Conservation (phyloP, 2,329 filamentous ascomycete genomes). For the Colletotrichum falcatum region DNA sequence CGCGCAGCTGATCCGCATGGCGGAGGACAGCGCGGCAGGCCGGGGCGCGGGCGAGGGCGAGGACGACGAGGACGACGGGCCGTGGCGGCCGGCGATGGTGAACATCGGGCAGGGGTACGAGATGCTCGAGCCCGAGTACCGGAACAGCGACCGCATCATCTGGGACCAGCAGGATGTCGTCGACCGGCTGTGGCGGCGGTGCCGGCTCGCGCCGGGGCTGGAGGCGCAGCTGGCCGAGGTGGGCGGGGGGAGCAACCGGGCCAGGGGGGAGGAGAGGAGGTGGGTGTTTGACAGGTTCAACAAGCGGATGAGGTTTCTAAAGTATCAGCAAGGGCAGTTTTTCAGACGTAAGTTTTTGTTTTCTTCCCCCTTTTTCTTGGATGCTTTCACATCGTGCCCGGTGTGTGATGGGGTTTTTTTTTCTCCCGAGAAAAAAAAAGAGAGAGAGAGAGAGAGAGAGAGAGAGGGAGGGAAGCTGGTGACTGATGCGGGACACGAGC, state of each 20-base stretch:
- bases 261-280: constrained; percentile 3
- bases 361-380: not conserved
- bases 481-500: constrained; percentile 28
- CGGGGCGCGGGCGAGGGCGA: not conserved
- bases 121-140: constrained; percentile 65
- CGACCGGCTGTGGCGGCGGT: constrained; percentile 71
- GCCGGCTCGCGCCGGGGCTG: constrained; percentile 58
- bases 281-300: constrained; percentile 70
- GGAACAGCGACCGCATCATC: constrained; percentile 82
- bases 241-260: constrained; percentile 43
- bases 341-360: constrained; percentile 66
- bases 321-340: constrained; percentile 78
- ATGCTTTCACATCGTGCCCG: not conserved
- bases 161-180: constrained; percentile 75
- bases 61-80: constrained; percentile 45
- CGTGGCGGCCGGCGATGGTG: constrained; percentile 78
- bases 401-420: not conserved
- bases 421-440: not conserved
- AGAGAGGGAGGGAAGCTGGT: not conserved
- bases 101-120: constrained; percentile 74
- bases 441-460: too few species aligned
- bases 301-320: constrained; percentile 80
- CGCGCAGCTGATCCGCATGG: constrained; percentile 60
- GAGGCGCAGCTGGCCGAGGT: constrained; percentile 54
- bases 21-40: constrained; percentile 65